Evolutionary conservation across 1,139 yeast genomes (phyloP), one percentile per base, ranked within the genome.

Genomic region (Yamadazyma trypodendri): DNA sequence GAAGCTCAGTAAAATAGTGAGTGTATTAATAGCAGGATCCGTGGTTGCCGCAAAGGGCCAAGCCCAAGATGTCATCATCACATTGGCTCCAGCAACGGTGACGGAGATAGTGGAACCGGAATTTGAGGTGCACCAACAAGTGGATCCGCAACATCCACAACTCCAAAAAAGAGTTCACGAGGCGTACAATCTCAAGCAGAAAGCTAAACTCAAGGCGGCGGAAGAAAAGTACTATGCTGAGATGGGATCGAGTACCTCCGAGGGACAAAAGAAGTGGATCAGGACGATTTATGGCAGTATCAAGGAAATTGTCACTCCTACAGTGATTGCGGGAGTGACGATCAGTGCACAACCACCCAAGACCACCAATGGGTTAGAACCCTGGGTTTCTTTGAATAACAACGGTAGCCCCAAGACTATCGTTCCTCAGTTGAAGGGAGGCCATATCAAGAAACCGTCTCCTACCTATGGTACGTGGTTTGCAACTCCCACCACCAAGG

Each of bases 341-440:
- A 82, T 88, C 55, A 75, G 80, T 40, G 87, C 83, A 10, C 77
- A 80, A 51, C 95, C 95, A 1, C 77, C 86, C 0, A 58, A 54
- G 2, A 77, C 83, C 8, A 77, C 86, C 15, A 68, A 82, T 45
- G 86, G 86, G 11, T 71, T 85, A 43, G 79, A 80, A 45, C 85
- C 84, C n/a, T 88, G 96, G 96, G 68, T 88, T 34, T 75, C 87
- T 2, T 68, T 88, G 51, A 74, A 87, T 40, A 81, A 82, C 45
- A 78, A 82, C 43, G 96, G 96, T 7, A 59, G 73, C n/a, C 94
- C 96, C 38, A 81, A 82, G 57, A 86, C 95, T 0, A 77, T 87
- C 36, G 68, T 62, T 34, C 96, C 96, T 2, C 72, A 84, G 49
- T 51, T 79, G 51, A 86, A 86, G 52, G 79, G 81, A 44, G 95